Percentiles rank a stretch among this genome's conserved stretches.
These are phyloP conservation scores for Orbilia brochopaga DNA, from an alignment of 2,329 filamentous ascomycete genomes.

Conservation along the genomic window DNA sequence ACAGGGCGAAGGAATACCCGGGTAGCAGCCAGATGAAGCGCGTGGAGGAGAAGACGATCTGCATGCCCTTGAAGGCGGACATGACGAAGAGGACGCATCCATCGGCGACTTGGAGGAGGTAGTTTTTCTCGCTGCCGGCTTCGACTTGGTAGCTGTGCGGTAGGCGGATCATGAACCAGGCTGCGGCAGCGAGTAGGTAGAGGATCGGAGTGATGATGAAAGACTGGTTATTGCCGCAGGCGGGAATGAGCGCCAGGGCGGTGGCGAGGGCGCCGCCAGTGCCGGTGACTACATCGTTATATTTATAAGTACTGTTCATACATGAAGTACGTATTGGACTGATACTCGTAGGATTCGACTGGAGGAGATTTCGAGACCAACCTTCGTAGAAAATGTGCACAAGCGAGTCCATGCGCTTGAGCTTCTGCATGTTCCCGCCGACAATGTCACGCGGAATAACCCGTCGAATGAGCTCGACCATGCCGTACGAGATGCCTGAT, in stretches of 20 bases:
- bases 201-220: constrained; percentile 63
- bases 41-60: constrained; percentile 61
- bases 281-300: constrained; percentile 59
- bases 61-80: constrained; percentile 61
- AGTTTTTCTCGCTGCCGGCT: constrained; percentile 35
- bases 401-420: constrained; percentile 61
- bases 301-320: constrained; percentile 54
- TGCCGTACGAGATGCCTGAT: constrained; percentile 60
- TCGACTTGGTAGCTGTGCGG: constrained; percentile 56
- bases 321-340: constrained; percentile 59
- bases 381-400: constrained; percentile 55
- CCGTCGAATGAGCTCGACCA: constrained; percentile 63
- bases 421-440: constrained; percentile 62
- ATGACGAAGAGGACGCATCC: constrained; percentile 61
- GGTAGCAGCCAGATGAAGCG: constrained; percentile 63
- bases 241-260: constrained; percentile 62
- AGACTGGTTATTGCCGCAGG: constrained; percentile 63
- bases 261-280: constrained; percentile 62
- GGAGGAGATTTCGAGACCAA: neutral
- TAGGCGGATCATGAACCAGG: constrained; percentile 62
- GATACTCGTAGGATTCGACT: neutral
- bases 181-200: constrained; percentile 59
- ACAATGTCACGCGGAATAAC: constrained; percentile 64
- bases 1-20: constrained; percentile 62
- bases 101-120: constrained; percentile 48